phyloP scores from a whole-genome alignment of 2,329 filamentous ascomycete genomes.

The Ophiocordyceps camponoti-saundersi region DNA sequence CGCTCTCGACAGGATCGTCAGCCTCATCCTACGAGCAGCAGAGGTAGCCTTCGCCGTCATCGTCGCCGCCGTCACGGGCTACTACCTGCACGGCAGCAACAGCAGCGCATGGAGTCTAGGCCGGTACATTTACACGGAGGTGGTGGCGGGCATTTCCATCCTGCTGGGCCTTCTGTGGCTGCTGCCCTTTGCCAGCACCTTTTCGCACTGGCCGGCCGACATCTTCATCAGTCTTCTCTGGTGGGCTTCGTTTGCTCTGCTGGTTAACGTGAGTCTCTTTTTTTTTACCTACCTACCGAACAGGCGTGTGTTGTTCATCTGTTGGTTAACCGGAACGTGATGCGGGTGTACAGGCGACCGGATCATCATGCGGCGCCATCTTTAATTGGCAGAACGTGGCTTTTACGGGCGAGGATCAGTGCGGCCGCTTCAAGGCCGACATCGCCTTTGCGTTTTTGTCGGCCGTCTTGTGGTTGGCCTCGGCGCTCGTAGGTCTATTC shows the following conservation, averaged over 20 bases:
- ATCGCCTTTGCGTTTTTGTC: constrained; percentile 58
- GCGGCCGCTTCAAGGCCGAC: constrained; percentile 52
- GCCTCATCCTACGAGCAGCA: constrained; percentile 19
- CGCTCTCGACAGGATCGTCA: constrained; percentile 22
- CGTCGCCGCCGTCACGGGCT: constrained; percentile 51
- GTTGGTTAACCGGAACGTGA: neutral
- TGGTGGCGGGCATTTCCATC: constrained; percentile 52
- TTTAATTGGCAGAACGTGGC: constrained; percentile 43
- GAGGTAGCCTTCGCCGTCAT: constrained; percentile 56
- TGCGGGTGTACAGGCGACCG: constrained; percentile 18
- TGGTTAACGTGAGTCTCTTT: constrained; percentile 35
- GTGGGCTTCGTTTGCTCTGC: constrained; percentile 52
- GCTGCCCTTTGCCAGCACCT: constrained; percentile 49
- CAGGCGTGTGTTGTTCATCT: too few species aligned
- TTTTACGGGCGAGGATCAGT: constrained; percentile 28
- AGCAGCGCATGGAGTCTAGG: constrained; percentile 34
- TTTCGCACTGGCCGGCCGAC: constrained; percentile 57
- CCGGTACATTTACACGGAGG: constrained; percentile 60
- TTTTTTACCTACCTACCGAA: too few species aligned
- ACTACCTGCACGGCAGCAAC: constrained; percentile 39
- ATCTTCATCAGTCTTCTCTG: constrained; percentile 50
- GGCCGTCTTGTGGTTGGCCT: constrained; percentile 53
- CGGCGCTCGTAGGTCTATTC: constrained; percentile 38
- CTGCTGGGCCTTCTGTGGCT: constrained; percentile 56
- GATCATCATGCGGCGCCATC: constrained; percentile 33